phyloP scores from a whole-genome alignment of 2,329 filamentous ascomycete genomes.

The Botrytis tulipae region DNA sequence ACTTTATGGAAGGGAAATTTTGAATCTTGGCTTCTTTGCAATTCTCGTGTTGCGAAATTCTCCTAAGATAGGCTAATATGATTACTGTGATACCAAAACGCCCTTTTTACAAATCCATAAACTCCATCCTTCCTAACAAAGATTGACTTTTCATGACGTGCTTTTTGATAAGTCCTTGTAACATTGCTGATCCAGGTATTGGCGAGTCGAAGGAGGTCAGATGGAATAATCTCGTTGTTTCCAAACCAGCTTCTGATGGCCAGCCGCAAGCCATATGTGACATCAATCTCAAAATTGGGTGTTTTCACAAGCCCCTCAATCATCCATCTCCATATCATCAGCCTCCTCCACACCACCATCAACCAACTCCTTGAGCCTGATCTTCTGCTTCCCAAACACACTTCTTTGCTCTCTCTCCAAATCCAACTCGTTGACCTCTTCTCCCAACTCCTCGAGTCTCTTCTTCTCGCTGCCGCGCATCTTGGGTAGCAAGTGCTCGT shows the following conservation, averaged over 20 bases:
- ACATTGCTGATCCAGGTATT: not conserved
- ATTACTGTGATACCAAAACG: constrained; percentile 21
- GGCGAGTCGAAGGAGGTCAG: not conserved
- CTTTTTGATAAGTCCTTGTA: not conserved
- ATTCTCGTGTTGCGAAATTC: not conserved
- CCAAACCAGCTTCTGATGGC: constrained; percentile 6
- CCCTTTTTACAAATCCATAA: constrained; percentile 21
- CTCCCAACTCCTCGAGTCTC: constrained; percentile 52
- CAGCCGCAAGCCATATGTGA: not conserved
- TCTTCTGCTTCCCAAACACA: constrained; percentile 43
- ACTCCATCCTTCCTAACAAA: constrained; percentile 17
- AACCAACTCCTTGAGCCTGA: constrained; percentile 40
- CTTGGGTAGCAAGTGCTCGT: constrained; percentile 85
- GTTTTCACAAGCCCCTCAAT: constrained; percentile 27
- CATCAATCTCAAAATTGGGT: constrained; percentile 14
- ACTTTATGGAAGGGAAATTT: not conserved
- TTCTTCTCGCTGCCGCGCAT: constrained; percentile 63
- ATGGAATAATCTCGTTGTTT: not conserved
- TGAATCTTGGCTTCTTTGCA: not conserved
- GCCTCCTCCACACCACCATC: constrained; percentile 41
- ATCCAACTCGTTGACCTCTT: constrained; percentile 47
- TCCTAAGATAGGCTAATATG: not conserved
- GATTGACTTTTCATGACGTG: constrained; percentile 12
- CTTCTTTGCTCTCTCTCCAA: constrained; percentile 44
- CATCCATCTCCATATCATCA: constrained; percentile 51